phyloP scores from a whole-genome alignment of 2,329 filamentous ascomycete genomes.

The Colletotrichum truncatum region DNA sequence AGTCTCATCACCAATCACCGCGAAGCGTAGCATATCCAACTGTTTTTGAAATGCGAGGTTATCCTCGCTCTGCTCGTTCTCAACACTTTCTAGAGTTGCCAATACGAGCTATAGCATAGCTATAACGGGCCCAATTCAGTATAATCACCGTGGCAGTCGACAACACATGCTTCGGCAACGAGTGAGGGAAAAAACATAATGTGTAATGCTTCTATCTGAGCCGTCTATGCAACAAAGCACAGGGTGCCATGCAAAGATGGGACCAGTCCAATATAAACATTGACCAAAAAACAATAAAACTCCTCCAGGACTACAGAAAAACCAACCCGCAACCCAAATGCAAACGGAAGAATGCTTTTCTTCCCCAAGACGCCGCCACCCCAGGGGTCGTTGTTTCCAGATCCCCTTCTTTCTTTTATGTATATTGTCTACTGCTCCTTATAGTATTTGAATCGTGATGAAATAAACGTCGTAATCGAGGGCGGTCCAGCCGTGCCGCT shows the following conservation, averaged over 20 bases:
- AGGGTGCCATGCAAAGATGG: conserved; percentile 19
- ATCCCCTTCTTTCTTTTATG: background rate
- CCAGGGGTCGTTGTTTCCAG: background rate
- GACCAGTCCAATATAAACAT: background rate
- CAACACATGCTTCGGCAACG: background rate
- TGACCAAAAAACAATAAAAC: background rate
- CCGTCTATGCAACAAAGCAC: conserved; percentile 20
- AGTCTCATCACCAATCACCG: background rate
- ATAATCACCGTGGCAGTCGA: background rate
- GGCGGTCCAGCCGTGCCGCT: conserved; percentile 29
- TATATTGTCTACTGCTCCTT: conserved; percentile 2
- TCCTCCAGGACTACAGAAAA: background rate
- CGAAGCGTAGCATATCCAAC: background rate
- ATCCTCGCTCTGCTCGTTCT: background rate
- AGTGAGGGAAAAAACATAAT: conserved; percentile 15
- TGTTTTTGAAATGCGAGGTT: conserved; percentile 15
- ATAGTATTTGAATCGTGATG: conserved; percentile 4
- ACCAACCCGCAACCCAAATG: background rate
- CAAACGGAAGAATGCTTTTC: background rate
- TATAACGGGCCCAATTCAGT: background rate
- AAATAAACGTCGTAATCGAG: conserved; percentile 16
- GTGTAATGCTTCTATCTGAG: conserved; percentile 27
- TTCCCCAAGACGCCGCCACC: conserved; percentile 20
- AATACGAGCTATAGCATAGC: background rate
- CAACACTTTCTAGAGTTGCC: background rate